Base-by-base conservation (phyloP, 1,284 basidiomycete genomes). In the Rhodotorula sp. region DNA sequence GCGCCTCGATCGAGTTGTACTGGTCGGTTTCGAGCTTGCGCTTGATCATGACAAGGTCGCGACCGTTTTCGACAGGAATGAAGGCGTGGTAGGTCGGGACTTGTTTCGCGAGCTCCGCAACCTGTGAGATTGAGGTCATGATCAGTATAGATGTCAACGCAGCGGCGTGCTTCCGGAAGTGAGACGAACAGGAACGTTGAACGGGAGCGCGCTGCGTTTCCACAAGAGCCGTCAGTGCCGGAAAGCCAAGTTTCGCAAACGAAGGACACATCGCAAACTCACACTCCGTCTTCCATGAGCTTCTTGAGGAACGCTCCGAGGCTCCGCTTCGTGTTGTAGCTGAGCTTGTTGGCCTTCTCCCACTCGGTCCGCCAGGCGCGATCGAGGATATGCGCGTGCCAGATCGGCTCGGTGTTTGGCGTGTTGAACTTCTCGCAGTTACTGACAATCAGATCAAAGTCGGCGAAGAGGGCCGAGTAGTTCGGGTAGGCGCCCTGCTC, bases 361-460 rank as follows among this genome's bases (percentile, higher is more conserved):
- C 95, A 99, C 80, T 98, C 94, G 78, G 76, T 89, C 82, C 88
- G 90, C 83, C 89, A 93, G 10, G 82, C 84, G 65, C 85, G 86
- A 80, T 97, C 90, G 43, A 93, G 85, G 6, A 82, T 81, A 66
- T 90, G 88, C 1, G 91, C 92, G 75, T 88, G 89, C 60, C 85
- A 83, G 60, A 86, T 84, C 2, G 92, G 91, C 73, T 87, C 88
- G 0, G 93, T 93, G 34, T 86, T 86, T 28, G 89, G 86, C 31
- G 90, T 90, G 78, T 97, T 97, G 84, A 97, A 97, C 76, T 88
- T 85, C 28, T 82, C 82, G 77, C 78, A 85, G 80, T 99, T 99
- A 79, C 82, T 85, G 78, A 97, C 90, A 67, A 98, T 87, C 16
- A 95, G 87, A 71, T 91, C 88, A 67, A 92, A 84, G 78, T 98